Base-by-base conservation (phyloP, 179 eudicot species). In the Carnegiea gigantea region DNA sequence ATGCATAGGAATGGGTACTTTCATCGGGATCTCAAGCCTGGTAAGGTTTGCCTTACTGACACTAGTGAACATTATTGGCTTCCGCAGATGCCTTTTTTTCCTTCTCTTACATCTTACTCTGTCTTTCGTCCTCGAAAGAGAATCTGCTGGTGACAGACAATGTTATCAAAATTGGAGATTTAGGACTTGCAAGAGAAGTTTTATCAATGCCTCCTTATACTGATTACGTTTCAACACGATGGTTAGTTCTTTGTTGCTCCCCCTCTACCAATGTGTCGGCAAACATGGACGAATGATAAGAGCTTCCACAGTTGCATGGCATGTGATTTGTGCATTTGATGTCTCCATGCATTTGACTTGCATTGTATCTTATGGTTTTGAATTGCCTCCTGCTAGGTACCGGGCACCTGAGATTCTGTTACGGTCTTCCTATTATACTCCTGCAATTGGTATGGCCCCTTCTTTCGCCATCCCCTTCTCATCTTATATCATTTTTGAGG, bases 401-500 rank as follows among this genome's bases (percentile, higher is more conserved):
- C 97, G 99, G 79, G 99, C 99, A 79, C 99, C 99, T 49, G 99
- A 96, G 86, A 98, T 96, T 59, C 85, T 96, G 84, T 80, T 96
- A 87, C 95, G 90, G 84, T 92, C 93, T 77, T 82, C 92, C 67
- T 80, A 87, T 9, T 96, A 96, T 77, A 89, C 93, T 72, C 95
- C 99, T 84, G 93, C 99, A 21, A 86, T 96, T 86, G 99, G 99
- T 96, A 88, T 73, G 86, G 75, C 65, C 54, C 57, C 54, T 60
- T 65, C 78, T 40, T 79, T 59, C 76, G 10, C 26, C 18, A n/a
- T 11, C 36, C 30, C n/a, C 13, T 53, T 26, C 40, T 77, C 36
- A 33, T 33, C 36, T 33, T 12, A 18, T 75, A 18, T 26, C 73
- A 38, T 44, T 4, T 36, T 28, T 26, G 40, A 28, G 72, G 17